Percentiles rank a stretch among this genome's conserved stretches.
phyloP scores from a whole-genome alignment of 2,329 filamentous ascomycete genomes.

The Aspergillus pseudotamarii region DNA sequence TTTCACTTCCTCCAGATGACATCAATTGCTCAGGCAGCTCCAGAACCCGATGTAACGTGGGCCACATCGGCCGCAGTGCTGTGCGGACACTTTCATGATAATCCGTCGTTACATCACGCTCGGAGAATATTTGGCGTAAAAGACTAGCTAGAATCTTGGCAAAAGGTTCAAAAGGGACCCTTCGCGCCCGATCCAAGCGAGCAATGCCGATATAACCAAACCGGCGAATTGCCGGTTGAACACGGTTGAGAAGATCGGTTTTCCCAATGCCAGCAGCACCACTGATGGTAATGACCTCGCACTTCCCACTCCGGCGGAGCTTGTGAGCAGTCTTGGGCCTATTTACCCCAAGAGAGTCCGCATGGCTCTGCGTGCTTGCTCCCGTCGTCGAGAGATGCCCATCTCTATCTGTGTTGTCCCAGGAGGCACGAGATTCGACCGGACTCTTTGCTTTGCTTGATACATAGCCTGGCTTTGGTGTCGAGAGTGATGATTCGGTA shows the following conservation, averaged over 20 bases:
- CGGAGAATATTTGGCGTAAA: conserved; percentile 67
- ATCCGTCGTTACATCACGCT: conserved; percentile 62
- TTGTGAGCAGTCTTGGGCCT: conserved; percentile 51
- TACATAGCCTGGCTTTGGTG: conserved; percentile 29
- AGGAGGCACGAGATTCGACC: conserved; percentile 39
- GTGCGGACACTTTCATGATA: conserved; percentile 62
- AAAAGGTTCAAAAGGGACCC: conserved; percentile 64
- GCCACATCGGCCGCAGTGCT: conserved; percentile 61
- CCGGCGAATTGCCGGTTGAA: conserved; percentile 59
- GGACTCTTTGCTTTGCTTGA: conserved; percentile 39
- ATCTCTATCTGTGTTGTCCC: conserved; percentile 43
- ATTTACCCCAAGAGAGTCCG: conserved; percentile 34
- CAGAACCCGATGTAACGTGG: conserved; percentile 58
- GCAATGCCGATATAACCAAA: conserved; percentile 63
- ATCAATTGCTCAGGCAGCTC: conserved; percentile 68
- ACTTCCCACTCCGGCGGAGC: conserved; percentile 57
- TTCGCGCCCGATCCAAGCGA: conserved; percentile 62
- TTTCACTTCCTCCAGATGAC: conserved; percentile 41
- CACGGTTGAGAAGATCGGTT: conserved; percentile 60
- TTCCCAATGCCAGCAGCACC: conserved; percentile 63
- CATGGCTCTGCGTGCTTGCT: conserved; percentile 32
- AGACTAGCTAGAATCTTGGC: conserved; percentile 63
- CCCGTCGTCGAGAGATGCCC: conserved; percentile 37
- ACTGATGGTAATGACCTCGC: conserved; percentile 61
- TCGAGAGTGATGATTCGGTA: conserved; percentile 38